These are phyloP conservation scores for Lepidium didymum DNA, from an alignment of 345 rosid genomes.

Conservation along the genomic window DNA sequence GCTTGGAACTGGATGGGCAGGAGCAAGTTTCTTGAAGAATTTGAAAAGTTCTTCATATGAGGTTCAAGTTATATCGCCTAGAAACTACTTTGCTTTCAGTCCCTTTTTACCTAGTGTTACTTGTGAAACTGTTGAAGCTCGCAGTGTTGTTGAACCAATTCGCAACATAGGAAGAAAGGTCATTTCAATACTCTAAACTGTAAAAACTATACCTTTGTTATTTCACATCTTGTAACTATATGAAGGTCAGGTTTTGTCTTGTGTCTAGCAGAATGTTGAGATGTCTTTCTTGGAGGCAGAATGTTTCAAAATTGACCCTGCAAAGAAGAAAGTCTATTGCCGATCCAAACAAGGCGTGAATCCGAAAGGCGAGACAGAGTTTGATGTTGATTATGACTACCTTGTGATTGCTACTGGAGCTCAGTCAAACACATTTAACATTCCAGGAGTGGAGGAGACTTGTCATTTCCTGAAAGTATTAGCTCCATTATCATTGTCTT, in stretches of 20 bases:
- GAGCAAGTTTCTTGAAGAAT: slow-evolving; percentile 72
- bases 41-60: slow-evolving; percentile 54
- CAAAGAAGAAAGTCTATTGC: slow-evolving; percentile 64
- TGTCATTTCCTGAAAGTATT: slow-evolving; percentile 81
- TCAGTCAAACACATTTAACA: slow-evolving; percentile 74
- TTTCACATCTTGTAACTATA: background rate
- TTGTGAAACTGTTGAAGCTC: slow-evolving; percentile 91
- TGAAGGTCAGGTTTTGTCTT: background rate
- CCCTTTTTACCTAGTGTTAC: slow-evolving; percentile 93
- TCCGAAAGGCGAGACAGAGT: slow-evolving; percentile 48
- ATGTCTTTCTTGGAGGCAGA: slow-evolving; percentile 63
- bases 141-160: slow-evolving; percentile 88
- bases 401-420: slow-evolving; percentile 86
- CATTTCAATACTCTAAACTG: background rate
- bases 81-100: slow-evolving; percentile 94
- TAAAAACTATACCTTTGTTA: background rate
- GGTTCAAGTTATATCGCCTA: slow-evolving; percentile 83
- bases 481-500: background rate
- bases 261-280: slow-evolving; percentile 44
- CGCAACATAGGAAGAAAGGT: slow-evolving; percentile 83
- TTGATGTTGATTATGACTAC: slow-evolving; percentile 68
- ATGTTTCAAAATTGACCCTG: slow-evolving; percentile 66
- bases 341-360: slow-evolving; percentile 33
- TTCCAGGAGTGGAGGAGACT: slow-evolving; percentile 76
- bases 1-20: slow-evolving; percentile 98